Evolutionary conservation across 208 protist species (phyloP).

Genomic region (Naegleria fowleri): DNA sequence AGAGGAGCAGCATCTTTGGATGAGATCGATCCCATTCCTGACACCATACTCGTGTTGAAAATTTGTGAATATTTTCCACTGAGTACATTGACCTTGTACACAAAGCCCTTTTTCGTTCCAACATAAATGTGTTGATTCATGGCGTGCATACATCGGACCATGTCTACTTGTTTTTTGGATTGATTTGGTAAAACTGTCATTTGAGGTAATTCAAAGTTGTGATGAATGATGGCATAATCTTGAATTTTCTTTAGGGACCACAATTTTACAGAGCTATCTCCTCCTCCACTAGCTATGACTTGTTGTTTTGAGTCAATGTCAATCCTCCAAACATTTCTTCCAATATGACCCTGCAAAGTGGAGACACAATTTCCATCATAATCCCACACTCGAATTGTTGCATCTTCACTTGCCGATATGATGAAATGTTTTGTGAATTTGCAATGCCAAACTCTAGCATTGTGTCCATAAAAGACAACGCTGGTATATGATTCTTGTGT

Average conservation of each 20-base stretch:
- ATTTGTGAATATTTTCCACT: not conserved
- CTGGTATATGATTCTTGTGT: not conserved
- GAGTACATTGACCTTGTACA: not conserved
- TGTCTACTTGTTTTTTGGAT: not conserved
- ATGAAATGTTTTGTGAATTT: not conserved
- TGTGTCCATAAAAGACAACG: not conserved
- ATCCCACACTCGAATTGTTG: not conserved
- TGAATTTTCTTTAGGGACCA: not conserved
- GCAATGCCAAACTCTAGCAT: not conserved
- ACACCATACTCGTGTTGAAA: not conserved
- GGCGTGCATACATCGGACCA: not conserved
- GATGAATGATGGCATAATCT: not conserved
- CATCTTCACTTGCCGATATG: not conserved
- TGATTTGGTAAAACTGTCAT: not conserved
- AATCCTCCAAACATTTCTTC: slow-evolving; percentile 22
- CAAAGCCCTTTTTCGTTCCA: not conserved
- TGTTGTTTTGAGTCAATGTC: not conserved
- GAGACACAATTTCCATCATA: not conserved
- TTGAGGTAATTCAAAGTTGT: not conserved
- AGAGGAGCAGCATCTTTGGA: not conserved
- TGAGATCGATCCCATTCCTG: not conserved
- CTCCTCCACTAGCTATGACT: not conserved
- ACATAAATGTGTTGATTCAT: not conserved
- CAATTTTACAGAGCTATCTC: slow-evolving; percentile 6
- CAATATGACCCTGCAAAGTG: not conserved